Evolutionary conservation across 1,284 basidiomycete species (phyloP).

Genomic region (Mycosarcoma maydis): DNA sequence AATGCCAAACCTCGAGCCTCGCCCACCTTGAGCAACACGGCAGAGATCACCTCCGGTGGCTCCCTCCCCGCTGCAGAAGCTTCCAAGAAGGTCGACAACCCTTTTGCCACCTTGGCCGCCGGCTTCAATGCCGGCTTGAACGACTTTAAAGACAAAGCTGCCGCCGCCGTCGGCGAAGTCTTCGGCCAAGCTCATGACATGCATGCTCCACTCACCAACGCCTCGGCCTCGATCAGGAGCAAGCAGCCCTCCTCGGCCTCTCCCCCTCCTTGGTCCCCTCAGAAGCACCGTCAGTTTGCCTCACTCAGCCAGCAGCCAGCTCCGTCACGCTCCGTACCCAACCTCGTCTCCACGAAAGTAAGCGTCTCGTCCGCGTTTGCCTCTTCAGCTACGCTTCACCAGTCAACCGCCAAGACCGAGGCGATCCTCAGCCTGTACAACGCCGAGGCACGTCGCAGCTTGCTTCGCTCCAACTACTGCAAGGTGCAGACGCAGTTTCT

Average conservation of each 20-base stretch:
- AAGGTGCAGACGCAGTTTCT: conserved; percentile 91
- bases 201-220: not conserved
- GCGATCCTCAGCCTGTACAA: conserved; percentile 57
- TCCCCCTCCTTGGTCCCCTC: conserved; percentile 35
- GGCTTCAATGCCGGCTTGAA: conserved; percentile 54
- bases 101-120: conserved; percentile 51
- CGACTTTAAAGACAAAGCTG: conserved; percentile 55
- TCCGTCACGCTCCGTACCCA: conserved; percentile 44
- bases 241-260: conserved; percentile 8
- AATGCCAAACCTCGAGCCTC: conserved; percentile 1
- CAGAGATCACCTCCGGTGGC: conserved; percentile 37
- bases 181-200: conserved; percentile 35
- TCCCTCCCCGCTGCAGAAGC: conserved; percentile 23
- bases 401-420: conserved; percentile 63
- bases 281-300: conserved; percentile 36
- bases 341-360: conserved; percentile 70
- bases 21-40: conserved; percentile 2
- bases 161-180: conserved; percentile 53
- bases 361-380: conserved; percentile 68
- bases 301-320: conserved; percentile 32
- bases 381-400: conserved; percentile 69
- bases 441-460: conserved; percentile 39
- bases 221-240: conserved; percentile 8
- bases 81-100: conserved; percentile 42
- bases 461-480: conserved; percentile 74